phyloP scores from a whole-genome alignment of 192 early-diverging fungal genomes.

The Gamsiella multidivaricata region DNA sequence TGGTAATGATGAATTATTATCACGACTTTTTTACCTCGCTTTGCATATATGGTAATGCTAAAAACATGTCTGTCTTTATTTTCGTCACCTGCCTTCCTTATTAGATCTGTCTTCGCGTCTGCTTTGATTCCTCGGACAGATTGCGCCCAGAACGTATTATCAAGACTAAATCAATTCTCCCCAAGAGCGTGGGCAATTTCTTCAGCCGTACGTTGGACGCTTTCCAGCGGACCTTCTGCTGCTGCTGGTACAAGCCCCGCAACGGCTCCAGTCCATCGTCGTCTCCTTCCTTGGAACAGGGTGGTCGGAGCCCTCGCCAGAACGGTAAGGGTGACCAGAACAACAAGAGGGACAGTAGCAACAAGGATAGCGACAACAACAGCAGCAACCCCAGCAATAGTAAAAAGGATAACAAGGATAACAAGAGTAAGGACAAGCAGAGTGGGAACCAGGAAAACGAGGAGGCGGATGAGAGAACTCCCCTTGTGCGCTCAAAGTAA shows the following conservation, averaged over 20 bases:
- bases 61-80: neutral
- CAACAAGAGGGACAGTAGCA: neutral
- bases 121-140: conserved; percentile 45
- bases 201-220: neutral
- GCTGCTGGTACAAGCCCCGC: conserved; percentile 22
- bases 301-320: neutral
- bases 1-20: conserved; percentile 39
- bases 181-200: conserved; percentile 8
- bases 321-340: neutral
- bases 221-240: conserved; percentile 6
- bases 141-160: conserved; percentile 36
- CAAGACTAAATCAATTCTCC: conserved; percentile 26
- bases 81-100: neutral
- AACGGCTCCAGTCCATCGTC: neutral
- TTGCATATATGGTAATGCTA: neutral
- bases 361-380: neutral
- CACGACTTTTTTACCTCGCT: neutral
- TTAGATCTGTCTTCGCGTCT: conserved; percentile 46
- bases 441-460: neutral
- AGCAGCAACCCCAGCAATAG: neutral
- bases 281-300: conserved; percentile 20
- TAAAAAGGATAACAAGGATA: neutral
- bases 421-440: neutral
- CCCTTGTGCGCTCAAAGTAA: conserved; percentile 28
- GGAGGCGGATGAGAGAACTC: conserved; percentile 37